Conservation (phyloP, 2,329 filamentous ascomycete genomes). For the Pseudogymnoascus verrucosus region DNA sequence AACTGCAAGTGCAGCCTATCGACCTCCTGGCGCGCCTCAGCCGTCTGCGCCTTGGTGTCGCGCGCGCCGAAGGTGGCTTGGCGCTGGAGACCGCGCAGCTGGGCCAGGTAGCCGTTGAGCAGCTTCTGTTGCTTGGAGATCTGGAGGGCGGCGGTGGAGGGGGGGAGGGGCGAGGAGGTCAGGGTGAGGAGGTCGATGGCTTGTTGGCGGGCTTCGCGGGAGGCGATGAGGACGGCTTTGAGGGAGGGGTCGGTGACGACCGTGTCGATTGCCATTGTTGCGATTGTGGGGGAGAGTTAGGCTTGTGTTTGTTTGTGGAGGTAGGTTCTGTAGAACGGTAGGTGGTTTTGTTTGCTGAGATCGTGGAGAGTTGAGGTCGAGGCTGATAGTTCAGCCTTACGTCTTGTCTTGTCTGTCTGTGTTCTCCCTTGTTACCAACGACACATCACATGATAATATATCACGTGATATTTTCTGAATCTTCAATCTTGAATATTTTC, state of each 20-base stretch:
- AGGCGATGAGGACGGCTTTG: conserved; percentile 60
- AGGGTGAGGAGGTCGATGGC: conserved; percentile 60
- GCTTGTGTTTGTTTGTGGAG: background rate
- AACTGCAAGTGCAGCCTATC: conserved; percentile 86
- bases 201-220: conserved; percentile 64
- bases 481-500: background rate
- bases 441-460: background rate
- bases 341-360: conserved; percentile 2
- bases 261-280: conserved; percentile 45
- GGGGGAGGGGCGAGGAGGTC: conserved; percentile 43
- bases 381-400: conserved; percentile 6
- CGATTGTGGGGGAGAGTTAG: background rate
- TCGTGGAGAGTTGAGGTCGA: conserved; percentile 3
- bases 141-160: conserved; percentile 45
- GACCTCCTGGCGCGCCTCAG: conserved; percentile 82
- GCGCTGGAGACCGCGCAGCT: conserved; percentile 75
- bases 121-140: conserved; percentile 71
- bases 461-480: background rate
- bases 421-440: background rate
- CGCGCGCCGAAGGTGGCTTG: conserved; percentile 72
- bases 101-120: conserved; percentile 69
- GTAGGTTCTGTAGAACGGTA: background rate
- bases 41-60: conserved; percentile 77
- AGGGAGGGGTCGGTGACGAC: conserved; percentile 60
- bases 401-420: background rate